phyloP scores from a whole-genome alignment of 345 rosid species.

The Hibiscus trionum region DNA sequence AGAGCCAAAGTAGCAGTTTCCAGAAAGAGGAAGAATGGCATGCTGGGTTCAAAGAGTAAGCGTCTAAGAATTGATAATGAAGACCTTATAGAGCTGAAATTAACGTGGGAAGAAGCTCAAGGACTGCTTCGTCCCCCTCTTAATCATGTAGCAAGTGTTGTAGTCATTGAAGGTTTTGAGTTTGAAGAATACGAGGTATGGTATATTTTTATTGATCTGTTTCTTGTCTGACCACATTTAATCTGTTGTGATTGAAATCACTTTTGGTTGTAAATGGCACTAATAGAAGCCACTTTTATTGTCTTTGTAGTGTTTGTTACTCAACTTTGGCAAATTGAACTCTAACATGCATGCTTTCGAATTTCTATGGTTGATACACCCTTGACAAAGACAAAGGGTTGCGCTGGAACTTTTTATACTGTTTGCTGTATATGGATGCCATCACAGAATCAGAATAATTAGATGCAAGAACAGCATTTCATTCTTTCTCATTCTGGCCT shows the following conservation, averaged over 20 bases:
- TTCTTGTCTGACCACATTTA: background rate
- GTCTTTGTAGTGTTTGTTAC: background rate
- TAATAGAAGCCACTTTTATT: background rate
- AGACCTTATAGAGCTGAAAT: conserved; percentile 64
- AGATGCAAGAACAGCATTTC: conserved; percentile 7
- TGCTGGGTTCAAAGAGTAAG: conserved; percentile 63
- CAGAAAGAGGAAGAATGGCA: conserved; percentile 68
- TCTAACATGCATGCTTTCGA: background rate
- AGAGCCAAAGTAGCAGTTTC: conserved; percentile 42
- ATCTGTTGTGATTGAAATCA: background rate
- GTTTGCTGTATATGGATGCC: background rate
- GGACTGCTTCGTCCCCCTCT: conserved; percentile 78
- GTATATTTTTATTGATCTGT: conserved; percentile 1
- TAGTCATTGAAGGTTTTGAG: conserved; percentile 76
- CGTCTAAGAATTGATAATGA: conserved; percentile 67
- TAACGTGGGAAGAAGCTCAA: conserved; percentile 97
- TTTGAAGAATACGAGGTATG: conserved; percentile 94
- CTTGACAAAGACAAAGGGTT: background rate
- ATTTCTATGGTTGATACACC: background rate
- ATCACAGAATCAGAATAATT: background rate
- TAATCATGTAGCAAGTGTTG: conserved; percentile 48
- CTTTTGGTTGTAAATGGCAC: background rate
- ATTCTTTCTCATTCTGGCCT: background rate
- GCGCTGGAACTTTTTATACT: background rate
- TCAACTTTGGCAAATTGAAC: background rate